Evolutionary conservation across 208 protist genomes (phyloP).

Genomic region (Crithidia acanthocephali): DNA sequence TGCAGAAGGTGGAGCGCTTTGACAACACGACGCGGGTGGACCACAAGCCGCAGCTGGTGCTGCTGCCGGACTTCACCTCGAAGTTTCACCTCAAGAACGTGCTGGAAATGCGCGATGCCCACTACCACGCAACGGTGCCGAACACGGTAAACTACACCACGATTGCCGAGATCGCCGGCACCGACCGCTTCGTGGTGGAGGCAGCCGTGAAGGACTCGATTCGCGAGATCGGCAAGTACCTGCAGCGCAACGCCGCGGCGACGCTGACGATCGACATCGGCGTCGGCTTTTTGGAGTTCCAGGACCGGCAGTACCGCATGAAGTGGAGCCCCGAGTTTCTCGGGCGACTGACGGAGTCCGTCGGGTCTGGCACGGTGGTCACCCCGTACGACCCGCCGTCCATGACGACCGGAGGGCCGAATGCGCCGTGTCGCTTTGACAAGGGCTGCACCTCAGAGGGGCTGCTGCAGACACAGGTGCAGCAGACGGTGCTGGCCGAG

Average conservation of each 20-base stretch:
- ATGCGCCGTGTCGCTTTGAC: constrained; percentile 59
- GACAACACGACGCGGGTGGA: constrained; percentile 46
- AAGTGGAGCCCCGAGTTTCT: constrained; percentile 75
- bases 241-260: constrained; percentile 57
- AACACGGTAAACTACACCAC: constrained; percentile 47
- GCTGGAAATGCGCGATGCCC: constrained; percentile 70
- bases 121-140: constrained; percentile 81
- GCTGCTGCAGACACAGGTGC: constrained; percentile 41
- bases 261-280: constrained; percentile 82
- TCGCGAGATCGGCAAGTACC: constrained; percentile 87
- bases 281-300: constrained; percentile 69
- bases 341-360: constrained; percentile 31
- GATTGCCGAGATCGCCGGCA: constrained; percentile 48
- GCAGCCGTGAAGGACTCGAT: constrained; percentile 79
- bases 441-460: constrained; percentile 47
- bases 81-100: constrained; percentile 85
- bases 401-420: constrained; percentile 60
- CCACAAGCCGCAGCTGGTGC: constrained; percentile 84
- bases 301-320: constrained; percentile 71
- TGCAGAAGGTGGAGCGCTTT: constrained; percentile 62
- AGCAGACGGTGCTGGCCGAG: constrained; percentile 55
- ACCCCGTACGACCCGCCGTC: constrained; percentile 69
- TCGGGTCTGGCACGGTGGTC: constrained; percentile 47
- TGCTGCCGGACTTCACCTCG: constrained; percentile 83
- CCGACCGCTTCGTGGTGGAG: constrained; percentile 72